These are phyloP conservation scores for Fusarium lyarnte DNA, from an alignment of 2,329 filamentous ascomycete species.

Conservation along the genomic window DNA sequence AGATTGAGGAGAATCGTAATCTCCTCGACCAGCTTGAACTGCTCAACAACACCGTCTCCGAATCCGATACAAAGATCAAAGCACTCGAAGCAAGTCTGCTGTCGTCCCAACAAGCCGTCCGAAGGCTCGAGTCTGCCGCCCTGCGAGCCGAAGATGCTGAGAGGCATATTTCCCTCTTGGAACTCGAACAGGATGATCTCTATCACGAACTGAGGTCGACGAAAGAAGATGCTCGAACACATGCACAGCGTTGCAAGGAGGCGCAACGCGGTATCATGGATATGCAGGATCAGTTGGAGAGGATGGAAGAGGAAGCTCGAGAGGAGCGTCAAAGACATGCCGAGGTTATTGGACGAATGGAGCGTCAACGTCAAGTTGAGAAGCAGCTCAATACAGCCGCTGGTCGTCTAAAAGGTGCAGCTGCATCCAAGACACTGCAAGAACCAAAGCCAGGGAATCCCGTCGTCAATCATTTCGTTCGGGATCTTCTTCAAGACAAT, in stretches of 20 bases:
- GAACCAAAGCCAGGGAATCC: slow-evolving; percentile 67
- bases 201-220: slow-evolving; percentile 73
- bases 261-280: slow-evolving; percentile 82
- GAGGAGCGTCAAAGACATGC: slow-evolving; percentile 84
- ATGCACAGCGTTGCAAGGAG: slow-evolving; percentile 83
- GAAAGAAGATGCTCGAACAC: slow-evolving; percentile 79
- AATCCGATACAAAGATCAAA: slow-evolving; percentile 83
- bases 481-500: slow-evolving; percentile 94
- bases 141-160: slow-evolving; percentile 82
- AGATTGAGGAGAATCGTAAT: slow-evolving; percentile 82
- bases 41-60: slow-evolving; percentile 79
- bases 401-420: slow-evolving; percentile 81
- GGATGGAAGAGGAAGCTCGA: slow-evolving; percentile 83
- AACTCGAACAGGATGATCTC: slow-evolving; percentile 80
- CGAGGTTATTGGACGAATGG: slow-evolving; percentile 84
- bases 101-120: slow-evolving; percentile 80
- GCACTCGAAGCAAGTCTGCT: slow-evolving; percentile 80
- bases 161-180: slow-evolving; percentile 79
- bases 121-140: slow-evolving; percentile 77
- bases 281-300: slow-evolving; percentile 87
- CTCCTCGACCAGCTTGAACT: slow-evolving; percentile 86
- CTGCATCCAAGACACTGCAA: slow-evolving; percentile 73
- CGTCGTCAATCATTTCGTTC: slow-evolving; percentile 95
- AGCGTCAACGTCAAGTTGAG: slow-evolving; percentile 83
- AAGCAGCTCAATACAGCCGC: slow-evolving; percentile 82